Conservation (phyloP, 257 asterid species). For the Nicotiana knightiana region DNA sequence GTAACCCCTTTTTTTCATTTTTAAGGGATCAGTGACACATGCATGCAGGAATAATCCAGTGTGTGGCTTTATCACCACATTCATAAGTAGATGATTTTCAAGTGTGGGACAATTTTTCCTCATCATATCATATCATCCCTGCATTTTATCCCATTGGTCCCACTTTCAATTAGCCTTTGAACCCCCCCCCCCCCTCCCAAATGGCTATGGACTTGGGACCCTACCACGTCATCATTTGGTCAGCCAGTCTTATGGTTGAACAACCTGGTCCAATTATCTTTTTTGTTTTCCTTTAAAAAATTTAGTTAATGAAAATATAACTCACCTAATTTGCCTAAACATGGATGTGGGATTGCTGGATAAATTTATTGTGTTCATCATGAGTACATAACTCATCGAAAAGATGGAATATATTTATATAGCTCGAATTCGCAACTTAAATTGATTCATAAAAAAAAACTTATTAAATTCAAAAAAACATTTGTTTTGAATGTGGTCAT, state of each 20-base stretch:
- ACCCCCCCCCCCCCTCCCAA: neutral
- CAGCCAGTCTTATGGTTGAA: neutral
- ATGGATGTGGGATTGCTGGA: too few relatives aligned
- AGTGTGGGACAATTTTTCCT: conserved; percentile 17
- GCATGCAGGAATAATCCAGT: conserved; percentile 40
- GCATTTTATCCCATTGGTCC: neutral
- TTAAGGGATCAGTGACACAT: conserved; percentile 32
- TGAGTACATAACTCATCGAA: too few relatives aligned
- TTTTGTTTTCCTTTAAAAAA: neutral
- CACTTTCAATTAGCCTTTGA: conserved; percentile 12
- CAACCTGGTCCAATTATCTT: neutral
- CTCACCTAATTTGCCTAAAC: too few relatives aligned
- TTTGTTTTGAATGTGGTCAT: too few relatives aligned
- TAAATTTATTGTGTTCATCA: too few relatives aligned
- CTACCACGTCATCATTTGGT: conserved; percentile 18
- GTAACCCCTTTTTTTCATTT: conserved; percentile 6
- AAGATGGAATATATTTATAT: too few relatives aligned
- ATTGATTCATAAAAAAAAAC: too few relatives aligned
- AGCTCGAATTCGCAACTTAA: too few relatives aligned
- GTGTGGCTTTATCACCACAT: conserved; percentile 42
- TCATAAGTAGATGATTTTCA: conserved; percentile 21
- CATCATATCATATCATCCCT: neutral
- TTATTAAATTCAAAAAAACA: too few relatives aligned
- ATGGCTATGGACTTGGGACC: conserved; percentile 10
- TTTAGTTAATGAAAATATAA: too few relatives aligned